Evolutionary conservation across 2,329 filamentous ascomycete species (phyloP).

Genomic region (Aspergillus spinulosporus): DNA sequence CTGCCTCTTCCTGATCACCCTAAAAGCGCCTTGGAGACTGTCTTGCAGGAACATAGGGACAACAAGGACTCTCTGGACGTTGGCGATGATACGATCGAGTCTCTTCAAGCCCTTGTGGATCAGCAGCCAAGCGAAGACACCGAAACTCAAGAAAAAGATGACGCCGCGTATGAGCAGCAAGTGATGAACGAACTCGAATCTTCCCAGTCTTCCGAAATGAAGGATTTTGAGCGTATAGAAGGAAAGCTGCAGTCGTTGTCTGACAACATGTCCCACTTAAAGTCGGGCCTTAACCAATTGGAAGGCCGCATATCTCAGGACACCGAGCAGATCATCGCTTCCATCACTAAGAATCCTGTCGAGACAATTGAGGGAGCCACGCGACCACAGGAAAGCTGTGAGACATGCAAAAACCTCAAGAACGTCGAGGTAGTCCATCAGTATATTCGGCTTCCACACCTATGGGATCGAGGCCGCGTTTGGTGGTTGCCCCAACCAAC

Average conservation of each 20-base stretch:
- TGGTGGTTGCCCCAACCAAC: constrained; percentile 37
- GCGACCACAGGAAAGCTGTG: constrained; percentile 22
- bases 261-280: constrained; percentile 44
- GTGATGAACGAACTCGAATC: constrained; percentile 28
- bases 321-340: constrained; percentile 17
- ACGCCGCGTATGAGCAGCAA: constrained; percentile 35
- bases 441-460: constrained; percentile 36
- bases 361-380: background rate
- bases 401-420: constrained; percentile 28
- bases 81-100: constrained; percentile 49
- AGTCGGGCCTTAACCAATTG: constrained; percentile 40
- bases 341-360: constrained; percentile 16
- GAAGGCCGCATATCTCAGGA: constrained; percentile 39
- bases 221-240: constrained; percentile 40
- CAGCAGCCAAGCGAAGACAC: constrained; percentile 26
- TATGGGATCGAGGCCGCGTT: constrained; percentile 35
- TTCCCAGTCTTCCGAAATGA: constrained; percentile 23
- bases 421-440: constrained; percentile 27
- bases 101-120: constrained; percentile 44
- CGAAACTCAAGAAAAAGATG: constrained; percentile 33
- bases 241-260: constrained; percentile 43
- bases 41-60: constrained; percentile 43
- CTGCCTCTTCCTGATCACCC: constrained; percentile 42
- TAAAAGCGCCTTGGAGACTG: constrained; percentile 44
- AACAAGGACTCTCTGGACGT: constrained; percentile 40